Percentiles rank a stretch among this genome's conserved stretches.
These are phyloP conservation scores for Actinomortierella ambigua DNA, from an alignment of 371 early-diverging fungal species.

Conservation along the genomic window DNA sequence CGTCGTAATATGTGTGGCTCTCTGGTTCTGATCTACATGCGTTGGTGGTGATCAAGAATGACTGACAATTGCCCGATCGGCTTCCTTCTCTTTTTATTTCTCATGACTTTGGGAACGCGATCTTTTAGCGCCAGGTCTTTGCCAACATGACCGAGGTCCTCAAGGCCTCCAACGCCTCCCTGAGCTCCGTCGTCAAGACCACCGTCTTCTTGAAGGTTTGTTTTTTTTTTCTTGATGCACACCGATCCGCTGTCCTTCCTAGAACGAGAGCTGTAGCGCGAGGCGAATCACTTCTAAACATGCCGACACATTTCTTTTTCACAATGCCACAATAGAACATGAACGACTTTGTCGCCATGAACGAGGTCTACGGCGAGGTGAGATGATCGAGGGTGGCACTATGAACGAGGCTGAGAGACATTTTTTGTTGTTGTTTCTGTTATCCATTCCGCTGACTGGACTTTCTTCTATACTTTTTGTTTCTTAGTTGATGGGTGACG, in stretches of 20 bases:
- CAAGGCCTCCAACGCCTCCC: constrained; percentile 76
- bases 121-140: constrained; percentile 74
- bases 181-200: constrained; percentile 89
- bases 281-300: no score
- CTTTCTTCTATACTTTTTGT: neutral
- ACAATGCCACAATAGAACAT: constrained; percentile 52
- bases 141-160: constrained; percentile 83
- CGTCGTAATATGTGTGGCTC: no score
- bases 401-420: no score
- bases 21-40: neutral
- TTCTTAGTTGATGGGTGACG: constrained; percentile 30
- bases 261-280: no score
- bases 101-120: no score
- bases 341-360: constrained; percentile 89
- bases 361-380: constrained; percentile 81
- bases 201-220: constrained; percentile 86
- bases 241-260: no score
- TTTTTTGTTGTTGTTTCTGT: neutral
- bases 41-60: neutral
- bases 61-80: neutral
- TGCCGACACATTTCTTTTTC: no score
- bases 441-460: neutral
- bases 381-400: no score
- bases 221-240: no score
- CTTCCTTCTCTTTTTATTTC: neutral